Evolutionary conservation across 1,284 basidiomycete species (phyloP).

Genomic region (Boletus sp.): DNA sequence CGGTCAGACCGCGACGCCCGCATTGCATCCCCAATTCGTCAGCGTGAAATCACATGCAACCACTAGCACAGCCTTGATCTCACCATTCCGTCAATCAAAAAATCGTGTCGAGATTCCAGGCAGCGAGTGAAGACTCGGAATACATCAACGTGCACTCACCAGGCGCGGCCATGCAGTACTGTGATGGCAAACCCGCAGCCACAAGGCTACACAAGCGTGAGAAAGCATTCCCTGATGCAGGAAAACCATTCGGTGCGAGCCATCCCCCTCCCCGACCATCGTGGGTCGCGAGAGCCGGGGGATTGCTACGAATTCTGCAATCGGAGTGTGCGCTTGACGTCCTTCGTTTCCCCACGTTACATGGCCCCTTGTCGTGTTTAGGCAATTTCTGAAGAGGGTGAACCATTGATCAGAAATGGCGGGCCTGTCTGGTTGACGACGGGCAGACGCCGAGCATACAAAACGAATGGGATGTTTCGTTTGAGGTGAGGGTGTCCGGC

Average conservation of each 20-base stretch:
- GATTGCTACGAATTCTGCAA: slow-evolving; percentile 1
- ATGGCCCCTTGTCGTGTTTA: slow-evolving; percentile 10
- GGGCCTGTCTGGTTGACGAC: slow-evolving; percentile 5
- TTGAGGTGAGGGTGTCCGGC: background rate
- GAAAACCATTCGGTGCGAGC: background rate
- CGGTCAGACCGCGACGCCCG: background rate
- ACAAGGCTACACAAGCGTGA: background rate
- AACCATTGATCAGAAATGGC: slow-evolving; percentile 2
- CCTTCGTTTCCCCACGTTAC: slow-evolving; percentile 20
- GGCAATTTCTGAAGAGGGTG: background rate
- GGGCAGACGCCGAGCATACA: background rate
- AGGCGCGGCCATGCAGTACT: background rate
- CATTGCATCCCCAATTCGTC: background rate
- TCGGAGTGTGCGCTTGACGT: slow-evolving; percentile 2
- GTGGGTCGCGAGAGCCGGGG: slow-evolving; percentile 6
- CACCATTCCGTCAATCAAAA: background rate
- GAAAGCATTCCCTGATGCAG: background rate
- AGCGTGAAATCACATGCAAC: background rate
- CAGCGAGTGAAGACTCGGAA: background rate
- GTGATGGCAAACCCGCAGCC: background rate
- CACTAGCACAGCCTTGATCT: background rate
- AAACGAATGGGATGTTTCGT: background rate
- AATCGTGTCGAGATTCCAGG: background rate
- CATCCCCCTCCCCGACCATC: slow-evolving; percentile 3
- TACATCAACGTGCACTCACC: background rate